Conservation (phyloP, 2,329 filamentous ascomycete genomes). For the Talaromyces pinophilus region DNA sequence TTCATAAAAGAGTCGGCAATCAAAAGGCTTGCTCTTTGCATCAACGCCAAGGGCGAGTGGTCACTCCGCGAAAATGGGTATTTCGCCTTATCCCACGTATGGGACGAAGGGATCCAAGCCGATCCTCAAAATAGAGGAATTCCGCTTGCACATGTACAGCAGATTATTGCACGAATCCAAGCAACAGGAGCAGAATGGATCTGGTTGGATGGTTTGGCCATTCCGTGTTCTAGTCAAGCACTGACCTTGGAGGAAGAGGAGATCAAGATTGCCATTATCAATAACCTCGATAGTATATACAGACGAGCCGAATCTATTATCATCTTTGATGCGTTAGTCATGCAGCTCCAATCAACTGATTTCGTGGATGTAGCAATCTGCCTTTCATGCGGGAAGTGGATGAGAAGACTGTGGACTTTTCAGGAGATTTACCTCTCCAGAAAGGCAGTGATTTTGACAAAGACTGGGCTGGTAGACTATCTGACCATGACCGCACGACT, state of each 20-base stretch:
- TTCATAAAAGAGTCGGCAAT: neutral
- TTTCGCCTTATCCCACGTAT: slow-evolving; percentile 7
- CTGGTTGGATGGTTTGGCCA: slow-evolving; percentile 5
- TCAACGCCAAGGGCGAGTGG: slow-evolving; percentile 7
- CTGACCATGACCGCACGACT: neutral
- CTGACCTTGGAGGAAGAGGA: slow-evolving; percentile 12
- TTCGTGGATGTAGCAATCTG: neutral
- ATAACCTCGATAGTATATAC: slow-evolving; percentile 7
- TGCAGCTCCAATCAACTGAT: slow-evolving; percentile 16
- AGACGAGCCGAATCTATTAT: neutral
- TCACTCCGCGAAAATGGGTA: neutral
- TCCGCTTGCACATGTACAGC: neutral
- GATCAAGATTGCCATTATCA: slow-evolving; percentile 12
- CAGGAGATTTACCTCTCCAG: slow-evolving; percentile 11
- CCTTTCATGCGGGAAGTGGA: slow-evolving; percentile 9
- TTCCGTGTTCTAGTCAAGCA: slow-evolving; percentile 7
- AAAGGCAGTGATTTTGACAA: neutral
- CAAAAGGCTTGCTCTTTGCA: neutral
- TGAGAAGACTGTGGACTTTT: slow-evolving; percentile 13
- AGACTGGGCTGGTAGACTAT: neutral
- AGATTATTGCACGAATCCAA: neutral
- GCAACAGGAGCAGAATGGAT: slow-evolving; percentile 14
- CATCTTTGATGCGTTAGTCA: slow-evolving; percentile 13
- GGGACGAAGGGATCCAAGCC: slow-evolving; percentile 11
- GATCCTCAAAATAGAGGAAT: slow-evolving; percentile 7